These are phyloP conservation scores for Phyllosticta ampelicida DNA, from an alignment of 2,329 filamentous ascomycete genomes.

Conservation along the genomic window DNA sequence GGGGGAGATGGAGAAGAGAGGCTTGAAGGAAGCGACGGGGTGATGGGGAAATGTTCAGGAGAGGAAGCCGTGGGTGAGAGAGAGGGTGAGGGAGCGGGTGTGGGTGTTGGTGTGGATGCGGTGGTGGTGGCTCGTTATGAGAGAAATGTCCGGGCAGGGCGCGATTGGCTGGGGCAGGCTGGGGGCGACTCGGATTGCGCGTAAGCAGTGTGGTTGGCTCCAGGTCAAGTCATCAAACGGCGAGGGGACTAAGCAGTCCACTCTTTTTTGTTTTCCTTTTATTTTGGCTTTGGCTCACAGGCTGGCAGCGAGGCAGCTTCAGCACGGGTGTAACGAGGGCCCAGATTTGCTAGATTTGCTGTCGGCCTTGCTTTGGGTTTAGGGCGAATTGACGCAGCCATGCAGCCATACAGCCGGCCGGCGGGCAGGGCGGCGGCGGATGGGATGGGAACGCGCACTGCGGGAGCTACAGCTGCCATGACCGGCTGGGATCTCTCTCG, in stretches of 20 bases:
- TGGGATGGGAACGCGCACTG: too few relatives aligned
- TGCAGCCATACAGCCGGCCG: not conserved
- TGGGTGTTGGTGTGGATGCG: too few relatives aligned
- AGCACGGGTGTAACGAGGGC: constrained; percentile 10
- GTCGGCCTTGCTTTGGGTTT: constrained; percentile 10
- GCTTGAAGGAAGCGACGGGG: too few relatives aligned
- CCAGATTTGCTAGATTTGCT: constrained; percentile 2
- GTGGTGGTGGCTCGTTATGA: constrained; percentile 3
- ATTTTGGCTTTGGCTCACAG: too few relatives aligned
- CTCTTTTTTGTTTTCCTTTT: not conserved
- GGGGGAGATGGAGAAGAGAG: not conserved
- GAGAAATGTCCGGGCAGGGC: constrained; percentile 9
- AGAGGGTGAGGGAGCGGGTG: too few relatives aligned
- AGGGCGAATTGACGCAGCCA: not conserved
- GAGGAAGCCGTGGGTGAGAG: constrained; percentile 5
- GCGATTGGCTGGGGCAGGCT: constrained; percentile 8
- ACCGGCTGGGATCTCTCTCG: too few relatives aligned
- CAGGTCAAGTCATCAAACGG: constrained; percentile 8
- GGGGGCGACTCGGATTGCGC: constrained; percentile 10
- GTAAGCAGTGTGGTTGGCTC: constrained; percentile 9
- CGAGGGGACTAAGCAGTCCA: constrained; percentile 1
- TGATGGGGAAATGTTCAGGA: constrained; percentile 5
- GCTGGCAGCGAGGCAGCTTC: too few relatives aligned
- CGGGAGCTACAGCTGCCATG: too few relatives aligned
- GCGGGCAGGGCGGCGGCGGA: too few relatives aligned